phyloP scores from a whole-genome alignment of 352 stramenopile genomes.

The Phytopythium vexans region DNA sequence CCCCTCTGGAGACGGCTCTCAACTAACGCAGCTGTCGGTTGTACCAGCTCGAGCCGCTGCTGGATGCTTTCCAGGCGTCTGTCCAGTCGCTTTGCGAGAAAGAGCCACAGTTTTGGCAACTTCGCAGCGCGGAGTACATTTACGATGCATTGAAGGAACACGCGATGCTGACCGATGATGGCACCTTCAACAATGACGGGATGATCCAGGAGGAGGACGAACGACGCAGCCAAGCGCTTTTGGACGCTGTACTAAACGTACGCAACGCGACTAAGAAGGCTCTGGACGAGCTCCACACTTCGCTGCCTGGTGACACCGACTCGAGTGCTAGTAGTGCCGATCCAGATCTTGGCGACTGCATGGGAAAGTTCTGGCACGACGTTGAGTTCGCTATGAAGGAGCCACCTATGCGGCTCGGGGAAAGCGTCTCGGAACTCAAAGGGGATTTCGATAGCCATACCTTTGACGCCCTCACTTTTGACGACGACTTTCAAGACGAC shows the following conservation, averaged over 20 bases:
- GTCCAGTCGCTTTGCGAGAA: conserved; percentile 22
- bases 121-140: conserved; percentile 42
- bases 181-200: not conserved
- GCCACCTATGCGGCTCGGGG: too few relatives aligned
- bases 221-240: conserved; percentile 6
- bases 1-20: not conserved
- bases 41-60: conserved; percentile 22
- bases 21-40: not conserved
- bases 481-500: conserved; percentile 37
- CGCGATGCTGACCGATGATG: not conserved
- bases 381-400: conserved; percentile 2
- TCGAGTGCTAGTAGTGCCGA: too few relatives aligned
- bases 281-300: too few relatives aligned
- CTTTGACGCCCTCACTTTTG: conserved; percentile 40
- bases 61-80: conserved; percentile 28
- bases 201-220: conserved; percentile 4
- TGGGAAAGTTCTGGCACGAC: conserved; percentile 15
- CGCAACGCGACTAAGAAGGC: not conserved
- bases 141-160: conserved; percentile 15
- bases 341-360: too few relatives aligned
- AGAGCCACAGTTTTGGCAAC: conserved; percentile 57
- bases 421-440: too few relatives aligned
- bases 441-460: conserved; percentile 16
- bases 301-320: too few relatives aligned
- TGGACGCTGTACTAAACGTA: conserved; percentile 7